A percentile compares a stretch with the other conserved stretches of the same genome.
phyloP scores from a whole-genome alignment of 768 basidiomycete species.

The Austroboletus festivus region DNA sequence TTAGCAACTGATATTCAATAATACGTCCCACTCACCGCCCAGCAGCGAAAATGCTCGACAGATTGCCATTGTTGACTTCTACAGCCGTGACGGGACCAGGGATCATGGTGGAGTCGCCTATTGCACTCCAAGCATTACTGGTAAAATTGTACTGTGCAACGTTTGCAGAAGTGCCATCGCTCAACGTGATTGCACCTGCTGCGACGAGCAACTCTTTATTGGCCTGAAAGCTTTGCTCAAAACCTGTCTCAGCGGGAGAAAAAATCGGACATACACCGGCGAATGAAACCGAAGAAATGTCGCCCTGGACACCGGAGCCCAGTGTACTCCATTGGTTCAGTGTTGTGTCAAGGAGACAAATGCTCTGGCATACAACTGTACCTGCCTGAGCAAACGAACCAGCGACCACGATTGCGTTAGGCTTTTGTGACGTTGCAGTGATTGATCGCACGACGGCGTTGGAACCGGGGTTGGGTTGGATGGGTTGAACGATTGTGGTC shows the following conservation, averaged over 20 bases:
- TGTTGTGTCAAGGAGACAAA: conserved; percentile 71
- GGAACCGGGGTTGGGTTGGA: conserved; percentile 54
- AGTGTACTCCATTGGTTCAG: conserved; percentile 78
- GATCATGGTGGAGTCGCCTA: conserved; percentile 59
- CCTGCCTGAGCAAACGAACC: conserved; percentile 87
- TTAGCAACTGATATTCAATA: neutral
- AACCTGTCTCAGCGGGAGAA: conserved; percentile 6
- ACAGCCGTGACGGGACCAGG: conserved; percentile 91
- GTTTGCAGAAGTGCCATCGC: conserved; percentile 61
- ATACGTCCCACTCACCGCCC: conserved; percentile 60
- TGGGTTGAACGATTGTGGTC: conserved; percentile 50
- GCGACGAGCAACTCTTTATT: conserved; percentile 70
- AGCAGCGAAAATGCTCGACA: conserved; percentile 84
- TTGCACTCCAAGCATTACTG: conserved; percentile 70
- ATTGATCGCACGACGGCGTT: conserved; percentile 70
- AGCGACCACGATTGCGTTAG: conserved; percentile 70
- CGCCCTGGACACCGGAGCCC: conserved; percentile 78
- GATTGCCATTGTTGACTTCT: conserved; percentile 77
- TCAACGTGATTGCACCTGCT: conserved; percentile 74
- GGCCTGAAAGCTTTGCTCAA: conserved; percentile 59
- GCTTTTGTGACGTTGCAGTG: conserved; percentile 54
- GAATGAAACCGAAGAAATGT: conserved; percentile 73
- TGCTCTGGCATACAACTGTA: conserved; percentile 64
- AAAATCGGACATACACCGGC: conserved; percentile 43
- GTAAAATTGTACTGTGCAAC: conserved; percentile 70